These are phyloP conservation scores for Cutaneotrichosporon sp. DNA, from an alignment of 1,284 basidiomycete genomes.

Conservation along the genomic window DNA sequence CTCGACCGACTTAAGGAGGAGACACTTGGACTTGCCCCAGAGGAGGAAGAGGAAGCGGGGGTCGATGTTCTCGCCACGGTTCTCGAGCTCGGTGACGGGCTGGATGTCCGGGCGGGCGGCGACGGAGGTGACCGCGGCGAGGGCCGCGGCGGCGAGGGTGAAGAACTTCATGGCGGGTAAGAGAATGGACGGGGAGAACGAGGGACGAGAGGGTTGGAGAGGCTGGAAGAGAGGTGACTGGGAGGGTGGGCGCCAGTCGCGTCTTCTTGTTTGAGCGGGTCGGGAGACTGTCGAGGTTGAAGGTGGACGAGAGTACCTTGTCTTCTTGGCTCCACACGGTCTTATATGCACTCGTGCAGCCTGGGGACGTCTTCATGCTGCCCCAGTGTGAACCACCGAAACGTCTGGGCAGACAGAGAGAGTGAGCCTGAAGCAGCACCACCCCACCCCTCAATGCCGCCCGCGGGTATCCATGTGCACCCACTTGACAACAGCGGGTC, in stretches of 20 bases:
- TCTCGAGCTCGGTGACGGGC: conserved; percentile 7
- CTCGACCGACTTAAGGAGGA: conserved; percentile 5
- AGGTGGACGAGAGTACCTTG: background rate
- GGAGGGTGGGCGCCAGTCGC: background rate
- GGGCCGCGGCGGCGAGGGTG: conserved; percentile 1
- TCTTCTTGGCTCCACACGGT: background rate
- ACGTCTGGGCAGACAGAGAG: background rate
- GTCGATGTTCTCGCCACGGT: conserved; percentile 7
- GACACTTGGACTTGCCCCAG: conserved; percentile 9
- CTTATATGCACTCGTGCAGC: background rate
- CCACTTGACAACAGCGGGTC: background rate
- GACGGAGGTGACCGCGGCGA: background rate
- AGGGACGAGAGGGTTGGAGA: background rate
- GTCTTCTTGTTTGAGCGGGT: background rate
- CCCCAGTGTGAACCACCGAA: background rate
- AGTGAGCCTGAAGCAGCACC: background rate
- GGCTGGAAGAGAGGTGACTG: background rate
- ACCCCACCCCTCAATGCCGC: background rate
- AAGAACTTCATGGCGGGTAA: conserved; percentile 3
- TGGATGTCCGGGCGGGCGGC: conserved; percentile 9
- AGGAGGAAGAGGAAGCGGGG: background rate
- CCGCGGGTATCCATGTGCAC: background rate
- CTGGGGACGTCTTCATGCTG: background rate
- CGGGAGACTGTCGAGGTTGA: background rate
- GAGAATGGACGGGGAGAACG: background rate